Percentiles rank a stretch among this genome's conserved stretches.
Evolutionary conservation across 164 flowering plant species (phyloP).

Genomic region (Nymphaea colorata): DNA sequence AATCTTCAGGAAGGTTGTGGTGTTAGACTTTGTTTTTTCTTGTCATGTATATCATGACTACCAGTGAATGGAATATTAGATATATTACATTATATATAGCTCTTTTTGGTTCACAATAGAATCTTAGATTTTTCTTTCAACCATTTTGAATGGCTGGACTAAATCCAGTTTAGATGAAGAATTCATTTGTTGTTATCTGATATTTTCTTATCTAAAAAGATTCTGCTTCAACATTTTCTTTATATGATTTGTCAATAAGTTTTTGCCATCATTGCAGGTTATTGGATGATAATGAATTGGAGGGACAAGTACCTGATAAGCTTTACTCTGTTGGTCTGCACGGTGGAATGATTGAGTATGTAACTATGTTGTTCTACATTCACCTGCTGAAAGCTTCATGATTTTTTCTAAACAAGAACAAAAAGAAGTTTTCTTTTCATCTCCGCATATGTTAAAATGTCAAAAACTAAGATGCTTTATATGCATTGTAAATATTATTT

Average conservation of each 20-base stretch:
- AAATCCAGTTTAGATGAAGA: background rate
- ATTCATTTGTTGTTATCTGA: too few species aligned
- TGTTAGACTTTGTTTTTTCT: too few species aligned
- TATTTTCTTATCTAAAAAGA: too few species aligned
- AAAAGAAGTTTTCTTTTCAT: too few species aligned
- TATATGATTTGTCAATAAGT: background rate
- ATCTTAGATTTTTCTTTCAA: background rate
- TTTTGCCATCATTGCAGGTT: slow-evolving; percentile 30
- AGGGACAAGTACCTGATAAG: slow-evolving; percentile 78
- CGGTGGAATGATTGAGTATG: slow-evolving; percentile 91
- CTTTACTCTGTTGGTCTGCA: slow-evolving; percentile 88
- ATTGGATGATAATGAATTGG: slow-evolving; percentile 64
- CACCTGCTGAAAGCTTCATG: background rate
- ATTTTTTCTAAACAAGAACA: too few species aligned
- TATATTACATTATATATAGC: background rate
- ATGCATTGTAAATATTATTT: too few species aligned
- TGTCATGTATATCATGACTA: background rate
- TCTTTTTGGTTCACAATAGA: background rate
- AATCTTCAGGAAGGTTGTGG: too few species aligned
- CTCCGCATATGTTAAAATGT: too few species aligned
- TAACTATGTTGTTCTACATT: slow-evolving; percentile 6
- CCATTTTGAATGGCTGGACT: background rate
- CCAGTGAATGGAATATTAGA: background rate
- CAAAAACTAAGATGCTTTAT: too few species aligned
- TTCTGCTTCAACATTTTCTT: background rate